Evolutionary conservation across 202 grass and related monocot genomes (phyloP).

Genomic region (Sporobolus alterniflorus): DNA sequence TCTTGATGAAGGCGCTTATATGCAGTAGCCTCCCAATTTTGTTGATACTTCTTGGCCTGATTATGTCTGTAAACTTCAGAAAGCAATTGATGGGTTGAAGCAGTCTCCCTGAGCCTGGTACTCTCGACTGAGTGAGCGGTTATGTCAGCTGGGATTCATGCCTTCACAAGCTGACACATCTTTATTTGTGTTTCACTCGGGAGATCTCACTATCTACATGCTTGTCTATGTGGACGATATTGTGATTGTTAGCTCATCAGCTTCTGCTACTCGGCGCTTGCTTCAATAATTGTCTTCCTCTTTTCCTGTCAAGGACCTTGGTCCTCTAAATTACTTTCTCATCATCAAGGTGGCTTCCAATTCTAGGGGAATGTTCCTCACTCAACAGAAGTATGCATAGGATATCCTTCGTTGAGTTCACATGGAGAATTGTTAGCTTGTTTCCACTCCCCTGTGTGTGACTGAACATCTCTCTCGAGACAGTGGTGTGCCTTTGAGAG

Average conservation of each 20-base stretch:
- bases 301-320: not conserved
- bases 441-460: too few species aligned
- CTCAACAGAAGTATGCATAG: not conserved
- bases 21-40: too few species aligned
- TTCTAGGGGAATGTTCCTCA: not conserved
- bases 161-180: not conserved
- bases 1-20: too few species aligned
- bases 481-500: not conserved
- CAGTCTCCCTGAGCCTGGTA: not conserved
- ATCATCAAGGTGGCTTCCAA: not conserved
- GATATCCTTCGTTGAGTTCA: not conserved
- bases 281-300: not conserved
- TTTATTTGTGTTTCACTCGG: not conserved
- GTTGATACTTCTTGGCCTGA: too few species aligned
- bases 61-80: too few species aligned
- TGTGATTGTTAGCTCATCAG: not conserved
- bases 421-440: not conserved
- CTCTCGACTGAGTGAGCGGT: not conserved
- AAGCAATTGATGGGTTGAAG: not conserved
- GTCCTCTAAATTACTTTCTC: not conserved
- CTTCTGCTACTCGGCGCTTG: not conserved
- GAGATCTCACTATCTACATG: not conserved
- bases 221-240: not conserved
- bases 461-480: too few species aligned
- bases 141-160: not conserved